phyloP scores from a whole-genome alignment of 192 early-diverging fungal species.

The Coemansia sp. region DNA sequence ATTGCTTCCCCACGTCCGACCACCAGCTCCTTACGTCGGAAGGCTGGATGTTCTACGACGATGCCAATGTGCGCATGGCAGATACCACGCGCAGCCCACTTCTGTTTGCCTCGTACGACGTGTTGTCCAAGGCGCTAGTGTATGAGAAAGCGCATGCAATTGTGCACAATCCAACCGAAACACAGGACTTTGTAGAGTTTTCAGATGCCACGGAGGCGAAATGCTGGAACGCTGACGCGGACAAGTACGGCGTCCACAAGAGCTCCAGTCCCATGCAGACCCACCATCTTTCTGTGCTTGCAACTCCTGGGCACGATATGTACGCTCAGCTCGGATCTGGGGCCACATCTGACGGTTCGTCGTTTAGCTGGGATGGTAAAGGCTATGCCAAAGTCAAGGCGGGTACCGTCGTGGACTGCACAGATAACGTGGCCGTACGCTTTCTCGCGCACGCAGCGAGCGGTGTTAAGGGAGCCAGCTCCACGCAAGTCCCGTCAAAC shows the following conservation, averaged over 20 bases:
- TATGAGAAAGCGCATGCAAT: conserved; percentile 23
- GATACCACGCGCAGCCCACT: conserved; percentile 10
- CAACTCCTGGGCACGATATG: conserved; percentile 36
- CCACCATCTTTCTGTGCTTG: conserved; percentile 18
- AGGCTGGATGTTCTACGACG: conserved; percentile 36
- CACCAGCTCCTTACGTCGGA: conserved; percentile 58
- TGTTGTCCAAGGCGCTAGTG: conserved; percentile 19
- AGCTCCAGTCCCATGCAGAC: background rate
- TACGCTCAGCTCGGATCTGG: conserved; percentile 24
- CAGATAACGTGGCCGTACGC: conserved; percentile 15
- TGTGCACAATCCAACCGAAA: conserved; percentile 22
- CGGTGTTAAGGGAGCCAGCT: conserved; percentile 12
- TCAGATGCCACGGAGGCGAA: conserved; percentile 14
- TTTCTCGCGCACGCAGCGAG: conserved; percentile 20
- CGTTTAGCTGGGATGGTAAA: conserved; percentile 5
- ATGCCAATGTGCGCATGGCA: conserved; percentile 21
- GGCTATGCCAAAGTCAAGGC: conserved; percentile 29
- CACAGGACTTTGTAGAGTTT: conserved; percentile 35
- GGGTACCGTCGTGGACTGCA: conserved; percentile 7
- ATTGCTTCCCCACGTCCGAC: conserved; percentile 60
- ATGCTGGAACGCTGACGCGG: background rate
- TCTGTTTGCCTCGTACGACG: conserved; percentile 33
- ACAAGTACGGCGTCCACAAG: background rate
- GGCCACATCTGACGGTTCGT: background rate
- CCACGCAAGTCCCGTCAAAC: background rate